phyloP scores from a whole-genome alignment of 2,329 filamentous ascomycete genomes.

The Scleromitrula shiraiana region DNA sequence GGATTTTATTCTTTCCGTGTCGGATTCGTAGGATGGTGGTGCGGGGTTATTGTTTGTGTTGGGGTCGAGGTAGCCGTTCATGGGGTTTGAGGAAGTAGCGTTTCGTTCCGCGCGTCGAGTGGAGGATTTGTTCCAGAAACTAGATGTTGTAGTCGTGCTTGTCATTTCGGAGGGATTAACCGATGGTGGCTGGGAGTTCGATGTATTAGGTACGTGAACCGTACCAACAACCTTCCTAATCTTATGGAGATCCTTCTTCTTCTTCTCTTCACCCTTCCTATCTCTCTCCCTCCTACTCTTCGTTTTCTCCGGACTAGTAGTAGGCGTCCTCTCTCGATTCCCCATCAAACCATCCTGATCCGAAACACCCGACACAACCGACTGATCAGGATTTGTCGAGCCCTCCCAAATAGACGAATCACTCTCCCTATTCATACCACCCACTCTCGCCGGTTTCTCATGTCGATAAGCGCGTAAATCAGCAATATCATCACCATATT shows the following conservation, averaged over 20 bases:
- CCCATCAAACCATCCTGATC: slow-evolving; percentile 55
- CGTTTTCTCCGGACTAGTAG: slow-evolving; percentile 39
- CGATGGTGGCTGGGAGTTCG: background rate
- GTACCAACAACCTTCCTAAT: slow-evolving; percentile 26
- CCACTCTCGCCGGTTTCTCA: slow-evolving; percentile 79
- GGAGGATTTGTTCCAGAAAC: background rate
- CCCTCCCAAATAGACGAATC: slow-evolving; percentile 79
- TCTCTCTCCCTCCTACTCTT: no score
- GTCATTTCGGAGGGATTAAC: no score
- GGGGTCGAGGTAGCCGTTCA: no score
- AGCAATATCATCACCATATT: slow-evolving; percentile 50
- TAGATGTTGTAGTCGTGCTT: no score
- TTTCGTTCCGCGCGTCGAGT: background rate
- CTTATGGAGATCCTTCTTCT: slow-evolving; percentile 20
- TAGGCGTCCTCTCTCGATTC: slow-evolving; percentile 49
- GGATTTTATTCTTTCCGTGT: slow-evolving; percentile 42
- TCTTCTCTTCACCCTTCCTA: no score
- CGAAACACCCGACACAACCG: slow-evolving; percentile 19
- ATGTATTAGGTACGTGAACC: slow-evolving; percentile 8
- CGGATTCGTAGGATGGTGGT: no score
- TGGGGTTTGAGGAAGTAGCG: no score
- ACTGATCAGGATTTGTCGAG: slow-evolving; percentile 46
- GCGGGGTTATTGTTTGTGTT: no score
- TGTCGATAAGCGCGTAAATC: slow-evolving; percentile 73
- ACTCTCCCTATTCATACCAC: slow-evolving; percentile 75